phyloP scores from a whole-genome alignment of 2,329 filamentous ascomycete genomes.

The Hypoxylon rubiginosum region DNA sequence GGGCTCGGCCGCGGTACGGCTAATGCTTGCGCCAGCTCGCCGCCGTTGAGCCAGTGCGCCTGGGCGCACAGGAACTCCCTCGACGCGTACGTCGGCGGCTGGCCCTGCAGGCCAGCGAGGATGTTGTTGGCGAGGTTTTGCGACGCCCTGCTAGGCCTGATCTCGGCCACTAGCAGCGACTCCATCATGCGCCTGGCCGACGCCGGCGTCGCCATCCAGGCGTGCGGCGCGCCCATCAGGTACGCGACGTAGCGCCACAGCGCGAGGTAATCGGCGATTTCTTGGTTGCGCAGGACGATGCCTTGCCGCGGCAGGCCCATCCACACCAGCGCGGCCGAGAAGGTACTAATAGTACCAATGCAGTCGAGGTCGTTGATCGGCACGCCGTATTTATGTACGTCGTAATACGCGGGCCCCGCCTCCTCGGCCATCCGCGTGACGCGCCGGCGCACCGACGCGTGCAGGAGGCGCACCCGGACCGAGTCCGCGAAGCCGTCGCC shows the following conservation, averaged over 20 bases:
- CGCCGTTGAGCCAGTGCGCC: conserved; percentile 78
- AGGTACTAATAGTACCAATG: conserved; percentile 78
- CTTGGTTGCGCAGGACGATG: conserved; percentile 71
- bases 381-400: conserved; percentile 69
- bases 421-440: conserved; percentile 72
- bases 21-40: conserved; percentile 70
- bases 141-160: conserved; percentile 73
- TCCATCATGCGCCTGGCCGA: conserved; percentile 76
- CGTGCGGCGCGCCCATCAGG: conserved; percentile 76
- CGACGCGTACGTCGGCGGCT: conserved; percentile 75
- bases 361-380: conserved; percentile 83
- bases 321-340: conserved; percentile 77
- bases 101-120: conserved; percentile 74
- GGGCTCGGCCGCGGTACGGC: conserved; percentile 67
- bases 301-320: conserved; percentile 65
- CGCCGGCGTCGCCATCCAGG: conserved; percentile 68
- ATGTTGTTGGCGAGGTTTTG: conserved; percentile 80
- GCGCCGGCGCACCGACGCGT: conserved; percentile 74
- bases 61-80: conserved; percentile 76
- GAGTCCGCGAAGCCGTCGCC: conserved; percentile 75
- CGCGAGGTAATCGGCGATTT: conserved; percentile 78
- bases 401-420: conserved; percentile 72
- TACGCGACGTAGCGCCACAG: conserved; percentile 82
- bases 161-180: conserved; percentile 73
- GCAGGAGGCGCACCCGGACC: conserved; percentile 76